A percentile compares a stretch with the other conserved stretches of the same genome.
These are phyloP conservation scores for Cladophialophora yegresii DNA, from an alignment of 2,329 filamentous ascomycete genomes.

Conservation along the genomic window DNA sequence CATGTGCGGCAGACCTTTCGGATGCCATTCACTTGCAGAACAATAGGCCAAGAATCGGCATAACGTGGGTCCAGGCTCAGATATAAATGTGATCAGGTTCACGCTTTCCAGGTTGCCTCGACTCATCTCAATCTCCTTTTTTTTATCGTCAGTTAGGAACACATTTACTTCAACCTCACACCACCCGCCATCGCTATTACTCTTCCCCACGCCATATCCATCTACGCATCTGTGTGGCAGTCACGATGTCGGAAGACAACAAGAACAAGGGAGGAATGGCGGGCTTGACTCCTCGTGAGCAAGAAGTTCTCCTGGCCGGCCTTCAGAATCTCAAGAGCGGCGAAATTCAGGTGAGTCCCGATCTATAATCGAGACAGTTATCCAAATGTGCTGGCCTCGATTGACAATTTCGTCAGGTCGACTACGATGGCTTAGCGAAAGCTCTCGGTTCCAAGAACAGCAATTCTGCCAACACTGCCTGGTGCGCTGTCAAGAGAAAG, in stretches of 20 bases:
- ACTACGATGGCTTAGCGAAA: conserved; percentile 44
- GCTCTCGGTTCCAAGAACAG: conserved; percentile 44
- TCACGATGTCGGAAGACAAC: conserved; percentile 19
- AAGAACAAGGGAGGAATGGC: not conserved
- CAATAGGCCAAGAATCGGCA: not conserved
- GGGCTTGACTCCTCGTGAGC: conserved; percentile 35
- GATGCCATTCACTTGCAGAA: conserved; percentile 5
- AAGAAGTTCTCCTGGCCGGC: conserved; percentile 34
- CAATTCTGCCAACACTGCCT: conserved; percentile 42
- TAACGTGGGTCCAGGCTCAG: not conserved
- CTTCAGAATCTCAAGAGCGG: conserved; percentile 27
- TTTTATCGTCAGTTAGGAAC: not conserved
- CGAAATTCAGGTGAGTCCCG: conserved; percentile 22
- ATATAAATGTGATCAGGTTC: not conserved
- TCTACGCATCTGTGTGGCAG: not conserved
- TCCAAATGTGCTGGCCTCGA: not conserved
- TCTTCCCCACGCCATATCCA: not conserved
- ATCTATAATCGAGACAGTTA: not conserved
- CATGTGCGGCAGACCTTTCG: not conserved
- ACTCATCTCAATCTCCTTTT: not conserved
- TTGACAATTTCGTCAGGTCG: conserved; percentile 30
- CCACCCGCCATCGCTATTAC: not conserved
- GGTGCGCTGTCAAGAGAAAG: conserved; percentile 44
- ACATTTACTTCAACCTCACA: not conserved
- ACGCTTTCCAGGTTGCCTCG: not conserved